Conservation (phyloP, 345 rosid genomes). For the Physaria fendleri region DNA sequence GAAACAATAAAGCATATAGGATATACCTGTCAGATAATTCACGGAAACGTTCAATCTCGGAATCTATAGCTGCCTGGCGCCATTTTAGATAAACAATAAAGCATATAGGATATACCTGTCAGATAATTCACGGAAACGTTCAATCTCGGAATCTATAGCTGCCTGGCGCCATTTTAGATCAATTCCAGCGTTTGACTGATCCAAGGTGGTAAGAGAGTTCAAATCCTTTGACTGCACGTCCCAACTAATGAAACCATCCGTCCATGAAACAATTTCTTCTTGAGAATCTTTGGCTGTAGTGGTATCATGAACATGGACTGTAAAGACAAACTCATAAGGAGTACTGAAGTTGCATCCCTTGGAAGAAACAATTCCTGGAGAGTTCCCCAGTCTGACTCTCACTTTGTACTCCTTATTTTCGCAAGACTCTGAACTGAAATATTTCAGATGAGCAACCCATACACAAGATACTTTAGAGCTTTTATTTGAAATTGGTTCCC, state of each 20-base stretch:
- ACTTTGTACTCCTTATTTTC: slow-evolving; percentile 32
- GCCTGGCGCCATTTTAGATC: too few relatives aligned
- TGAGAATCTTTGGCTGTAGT: slow-evolving; percentile 28
- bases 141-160: too few relatives aligned
- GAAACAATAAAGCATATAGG: slow-evolving; percentile 3
- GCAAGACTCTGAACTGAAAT: slow-evolving; percentile 25
- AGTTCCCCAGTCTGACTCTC: slow-evolving; percentile 54
- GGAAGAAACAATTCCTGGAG: slow-evolving; percentile 62
- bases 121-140: too few relatives aligned
- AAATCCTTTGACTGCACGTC: slow-evolving; percentile 35
- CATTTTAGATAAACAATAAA: too few relatives aligned
- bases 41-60: slow-evolving; percentile 48
- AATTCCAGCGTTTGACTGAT: slow-evolving; percentile 38
- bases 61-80: slow-evolving; percentile 33
- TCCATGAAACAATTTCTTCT: slow-evolving; percentile 45
- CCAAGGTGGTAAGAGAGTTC: slow-evolving; percentile 26
- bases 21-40: slow-evolving; percentile 57
- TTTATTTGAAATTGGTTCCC: slow-evolving; percentile 51
- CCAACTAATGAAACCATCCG: slow-evolving; percentile 42
- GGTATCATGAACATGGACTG: slow-evolving; percentile 36
- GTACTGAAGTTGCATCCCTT: slow-evolving; percentile 40
- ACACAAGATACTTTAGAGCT: slow-evolving; percentile 40
- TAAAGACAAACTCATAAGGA: slow-evolving; percentile 41
- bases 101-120: too few relatives aligned
- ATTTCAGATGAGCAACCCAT: slow-evolving; percentile 58